Evolutionary conservation across 306 rosid species (phyloP), one percentile per base, ranked within the genome.

Genomic region (Elaeagnus macrophylla): DNA sequence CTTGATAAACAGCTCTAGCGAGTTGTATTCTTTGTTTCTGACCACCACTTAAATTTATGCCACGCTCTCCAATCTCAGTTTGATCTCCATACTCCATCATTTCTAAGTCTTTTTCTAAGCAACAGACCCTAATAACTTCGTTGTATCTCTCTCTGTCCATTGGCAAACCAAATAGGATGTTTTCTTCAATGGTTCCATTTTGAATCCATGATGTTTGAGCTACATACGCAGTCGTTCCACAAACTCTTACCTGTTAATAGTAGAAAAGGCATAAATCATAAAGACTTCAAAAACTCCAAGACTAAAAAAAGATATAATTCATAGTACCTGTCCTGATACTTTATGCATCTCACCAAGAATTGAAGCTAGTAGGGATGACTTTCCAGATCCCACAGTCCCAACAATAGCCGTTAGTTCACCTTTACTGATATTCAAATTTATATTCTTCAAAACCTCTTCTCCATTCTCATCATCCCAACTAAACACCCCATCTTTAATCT

Each of bases 141-240:
- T 49, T 64, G 69, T 91, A 91, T 71, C 73, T 80, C 50, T 57
- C 75, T 60, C 81, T 71, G 73, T 86, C 77, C 89, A 91, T 76
- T 54, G 95, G 82, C 76, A 64, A 67, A 53, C 95, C 95, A 67
- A 78, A 91, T 15, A 84, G 60, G 73, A 91, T 80, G 74, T 91
- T 91, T 17, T 91, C 97, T 66, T 91, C 74, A 46, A 91, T 87
- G 14, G 97, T 91, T 51, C 96, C 97, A 65, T 77, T 91, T 64
- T 91, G 97, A 65, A 91, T 91, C 97, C 97, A 91, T 62, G 97
- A 81, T 43, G 97, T 87, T 69, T 91, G 97, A 48, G 97, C 93
- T 39, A 91, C 97, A 63, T 86, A 91, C 1, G 97, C 96, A 11
- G 81, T 81, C 56, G 49, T 84, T 62, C 97, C 97, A 52, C 93